phyloP scores from a whole-genome alignment of 2,329 filamentous ascomycete species.

The Xylariomycetidae sp. region DNA sequence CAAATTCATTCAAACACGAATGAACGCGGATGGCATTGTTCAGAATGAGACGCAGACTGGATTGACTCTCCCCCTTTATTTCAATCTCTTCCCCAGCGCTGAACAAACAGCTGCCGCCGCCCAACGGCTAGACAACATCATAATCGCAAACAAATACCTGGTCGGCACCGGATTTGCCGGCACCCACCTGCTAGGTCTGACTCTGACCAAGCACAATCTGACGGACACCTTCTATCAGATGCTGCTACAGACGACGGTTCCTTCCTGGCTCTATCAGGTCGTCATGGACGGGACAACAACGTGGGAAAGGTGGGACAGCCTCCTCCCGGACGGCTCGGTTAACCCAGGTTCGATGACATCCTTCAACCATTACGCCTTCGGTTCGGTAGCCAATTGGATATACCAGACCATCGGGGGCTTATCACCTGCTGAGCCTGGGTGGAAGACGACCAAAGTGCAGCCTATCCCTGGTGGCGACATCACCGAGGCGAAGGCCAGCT shows the following conservation, averaged over 20 bases:
- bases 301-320: constrained; percentile 48
- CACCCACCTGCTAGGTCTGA: constrained; percentile 33
- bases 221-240: constrained; percentile 39
- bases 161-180: constrained; percentile 41
- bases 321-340: constrained; percentile 37
- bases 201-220: constrained; percentile 24
- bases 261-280: constrained; percentile 45
- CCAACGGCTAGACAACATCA: constrained; percentile 25
- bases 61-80: constrained; percentile 32
- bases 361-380: constrained; percentile 48
- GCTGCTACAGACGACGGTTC: constrained; percentile 39
- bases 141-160: constrained; percentile 27
- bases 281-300: constrained; percentile 42
- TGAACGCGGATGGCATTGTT: constrained; percentile 23
- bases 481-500: constrained; percentile 27
- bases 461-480: constrained; percentile 32
- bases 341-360: constrained; percentile 45
- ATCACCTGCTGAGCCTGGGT: constrained; percentile 33
- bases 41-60: constrained; percentile 37
- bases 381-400: constrained; percentile 43
- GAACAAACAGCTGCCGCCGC: constrained; percentile 19
- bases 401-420: constrained; percentile 39
- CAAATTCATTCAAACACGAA: constrained; percentile 29
- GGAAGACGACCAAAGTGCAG: constrained; percentile 32
- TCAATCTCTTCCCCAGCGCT: constrained; percentile 26